phyloP scores from a whole-genome alignment of 495 filamentous ascomycete genomes.

The Penicillium fimorum region DNA sequence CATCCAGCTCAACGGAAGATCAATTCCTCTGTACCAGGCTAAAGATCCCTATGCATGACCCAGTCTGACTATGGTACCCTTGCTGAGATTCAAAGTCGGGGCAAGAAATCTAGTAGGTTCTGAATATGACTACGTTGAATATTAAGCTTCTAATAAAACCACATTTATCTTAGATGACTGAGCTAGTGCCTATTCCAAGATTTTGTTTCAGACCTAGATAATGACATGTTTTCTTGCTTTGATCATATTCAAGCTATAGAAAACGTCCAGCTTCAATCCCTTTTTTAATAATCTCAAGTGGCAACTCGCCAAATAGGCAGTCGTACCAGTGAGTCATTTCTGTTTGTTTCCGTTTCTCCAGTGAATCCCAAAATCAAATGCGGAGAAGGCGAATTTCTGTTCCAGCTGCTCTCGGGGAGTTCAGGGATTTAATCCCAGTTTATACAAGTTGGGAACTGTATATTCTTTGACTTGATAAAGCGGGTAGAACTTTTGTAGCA shows the following conservation, averaged over 20 bases:
- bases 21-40: too few relatives aligned
- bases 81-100: background rate
- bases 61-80: background rate
- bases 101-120: background rate
- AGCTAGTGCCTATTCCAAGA: too few relatives aligned
- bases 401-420: background rate
- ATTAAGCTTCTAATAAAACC: background rate
- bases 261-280: background rate
- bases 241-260: background rate
- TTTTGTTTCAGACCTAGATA: conserved; percentile 5
- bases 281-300: background rate
- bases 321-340: background rate
- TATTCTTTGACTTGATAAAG: background rate
- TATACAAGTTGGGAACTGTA: background rate
- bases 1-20: background rate
- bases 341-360: conserved; percentile 1
- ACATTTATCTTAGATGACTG: background rate
- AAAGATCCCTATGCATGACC: background rate
- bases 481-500: background rate
- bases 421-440: background rate
- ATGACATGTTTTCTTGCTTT: background rate
- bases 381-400: background rate
- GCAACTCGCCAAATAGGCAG: background rate
- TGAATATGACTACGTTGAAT: background rate
- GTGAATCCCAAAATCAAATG: background rate